Percentiles rank a stretch among this genome's conserved stretches.
Evolutionary conservation across 805 yeast species (phyloP).

Genomic region (Starmerella riodocensis): DNA sequence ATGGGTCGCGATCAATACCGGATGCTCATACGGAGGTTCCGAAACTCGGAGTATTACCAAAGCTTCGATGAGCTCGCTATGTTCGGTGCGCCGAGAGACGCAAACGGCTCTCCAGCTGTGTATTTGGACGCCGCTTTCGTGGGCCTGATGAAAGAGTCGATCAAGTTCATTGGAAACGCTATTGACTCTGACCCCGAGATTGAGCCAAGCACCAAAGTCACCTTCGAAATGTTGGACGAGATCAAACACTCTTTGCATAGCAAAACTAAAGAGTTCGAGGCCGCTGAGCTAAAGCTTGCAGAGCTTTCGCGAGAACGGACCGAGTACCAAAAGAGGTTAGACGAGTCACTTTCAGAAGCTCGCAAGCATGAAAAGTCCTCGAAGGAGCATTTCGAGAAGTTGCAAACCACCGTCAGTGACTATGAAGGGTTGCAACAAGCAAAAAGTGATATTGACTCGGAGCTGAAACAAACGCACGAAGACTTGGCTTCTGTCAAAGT

Average conservation of each 20-base stretch:
- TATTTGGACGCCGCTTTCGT: conserved; percentile 57
- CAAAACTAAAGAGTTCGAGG: conserved; percentile 20
- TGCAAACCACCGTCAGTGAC: not conserved
- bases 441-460: not conserved
- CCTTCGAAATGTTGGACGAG: conserved; percentile 43
- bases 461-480: conserved; percentile 1
- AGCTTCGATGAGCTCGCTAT: conserved; percentile 34
- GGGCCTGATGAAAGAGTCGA: conserved; percentile 54
- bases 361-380: not conserved
- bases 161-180: conserved; percentile 52
- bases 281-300: not conserved
- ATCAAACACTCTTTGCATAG: conserved; percentile 22
- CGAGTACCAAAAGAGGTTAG: not conserved
- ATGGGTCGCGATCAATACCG: conserved; percentile 72
- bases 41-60: conserved; percentile 42
- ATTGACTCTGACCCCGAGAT: conserved; percentile 58
- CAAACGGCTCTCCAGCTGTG: conserved; percentile 77
- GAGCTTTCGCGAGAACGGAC: not conserved
- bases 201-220: conserved; percentile 55
- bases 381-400: not conserved
- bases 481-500: not conserved
- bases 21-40: conserved; percentile 58
- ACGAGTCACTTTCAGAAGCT: not conserved
- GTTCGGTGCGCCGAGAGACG: conserved; percentile 46
- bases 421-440: not conserved